Evolutionary conservation across 2,329 filamentous ascomycete genomes (phyloP), one percentile per base, ranked within the genome.

Genomic region (Thelonectria blattea): DNA sequence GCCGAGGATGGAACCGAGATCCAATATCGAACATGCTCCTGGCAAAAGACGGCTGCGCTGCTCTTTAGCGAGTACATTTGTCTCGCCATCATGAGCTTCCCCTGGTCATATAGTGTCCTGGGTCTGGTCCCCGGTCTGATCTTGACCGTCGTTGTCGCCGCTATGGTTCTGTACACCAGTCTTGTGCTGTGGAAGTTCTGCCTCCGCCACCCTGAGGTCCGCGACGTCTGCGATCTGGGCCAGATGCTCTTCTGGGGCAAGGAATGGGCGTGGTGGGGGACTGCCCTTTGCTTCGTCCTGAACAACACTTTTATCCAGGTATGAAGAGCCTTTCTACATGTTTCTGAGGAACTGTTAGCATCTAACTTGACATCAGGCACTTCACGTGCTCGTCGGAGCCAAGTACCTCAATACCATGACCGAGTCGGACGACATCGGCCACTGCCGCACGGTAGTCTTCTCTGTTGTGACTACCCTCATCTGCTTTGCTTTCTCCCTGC

Each of bases 21-120:
- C 76, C 89, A 96, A 78, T 97, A 97, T 75, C 85, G 93, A 62
- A 96, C 93, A 41, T 97, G 93, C 79, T 93, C 89, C 67, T 97
- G 93, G 93, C 90, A 91, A 72, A 97, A 97, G 90, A 97, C 93
- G 54, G 92, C 93, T 0, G 92, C 90, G 1, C 76, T 97, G 68
- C 86, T 97, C 52, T 97, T 97, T 78, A 95, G 92, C 52, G 93
- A 97, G 80, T 97, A 97, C 75, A 97, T 97, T 61, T 96, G 92
- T 74, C 79, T 97, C 77, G 74, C 86, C 60, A 97, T 97, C 73
- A 97, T 97, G 93, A 96, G 91, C 52, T 97, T 97, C 68, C 93
- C 93, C 0, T 96, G 91, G 84, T 96, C 92, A 0, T 97, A 97
- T 76, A 91, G 92, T 45, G 80, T 94, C 27, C 85, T 97, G 8